Conservation (phyloP, 305 asterid genomes). For the Solanum hybrid region DNA sequence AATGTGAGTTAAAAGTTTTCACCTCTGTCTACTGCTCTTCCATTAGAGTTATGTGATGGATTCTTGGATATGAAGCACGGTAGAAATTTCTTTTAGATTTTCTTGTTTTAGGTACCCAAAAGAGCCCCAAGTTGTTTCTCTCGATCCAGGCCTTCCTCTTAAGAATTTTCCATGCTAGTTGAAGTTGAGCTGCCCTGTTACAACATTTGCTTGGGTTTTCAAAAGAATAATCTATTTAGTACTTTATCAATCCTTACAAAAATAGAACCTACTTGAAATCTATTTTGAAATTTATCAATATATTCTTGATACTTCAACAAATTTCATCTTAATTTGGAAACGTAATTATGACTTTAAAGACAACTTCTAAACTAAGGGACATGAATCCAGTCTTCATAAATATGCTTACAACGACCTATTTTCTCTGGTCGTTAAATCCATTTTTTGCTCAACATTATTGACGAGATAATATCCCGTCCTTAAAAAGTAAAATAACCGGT, state of each 20-base stretch:
- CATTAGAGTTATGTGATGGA: background rate
- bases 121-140: background rate
- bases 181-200: background rate
- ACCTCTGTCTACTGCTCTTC: background rate
- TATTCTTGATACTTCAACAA: background rate
- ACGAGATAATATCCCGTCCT: background rate
- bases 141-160: background rate
- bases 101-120: background rate
- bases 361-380: background rate
- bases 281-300: background rate
- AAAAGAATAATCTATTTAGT: background rate
- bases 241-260: background rate
- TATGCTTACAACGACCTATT: background rate
- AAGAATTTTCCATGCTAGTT: background rate
- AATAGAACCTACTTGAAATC: background rate
- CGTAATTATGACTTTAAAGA: background rate
- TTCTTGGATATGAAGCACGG: background rate
- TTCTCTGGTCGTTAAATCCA: background rate
- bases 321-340: background rate
- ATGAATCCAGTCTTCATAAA: background rate
- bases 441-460: background rate
- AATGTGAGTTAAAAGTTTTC: background rate
- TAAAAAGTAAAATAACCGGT: background rate
- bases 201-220: background rate
- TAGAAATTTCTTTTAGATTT: background rate